phyloP scores from a whole-genome alignment of 163 green algal species.

The Trebouxia gelatinosa region DNA sequence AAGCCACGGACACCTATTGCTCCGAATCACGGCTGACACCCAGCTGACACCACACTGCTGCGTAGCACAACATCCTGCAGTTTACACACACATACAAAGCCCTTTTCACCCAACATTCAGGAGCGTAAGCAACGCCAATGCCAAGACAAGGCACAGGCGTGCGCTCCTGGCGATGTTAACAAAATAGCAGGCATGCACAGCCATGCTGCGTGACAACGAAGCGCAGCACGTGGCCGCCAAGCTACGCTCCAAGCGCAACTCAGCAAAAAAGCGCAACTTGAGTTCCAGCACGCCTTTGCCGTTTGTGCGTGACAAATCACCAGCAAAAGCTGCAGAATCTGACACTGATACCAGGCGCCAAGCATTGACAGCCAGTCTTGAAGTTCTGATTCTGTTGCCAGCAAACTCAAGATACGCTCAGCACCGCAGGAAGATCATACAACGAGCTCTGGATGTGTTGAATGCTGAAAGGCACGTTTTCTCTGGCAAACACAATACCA shows the following conservation, averaged over 20 bases:
- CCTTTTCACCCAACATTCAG: no score
- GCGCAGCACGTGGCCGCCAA: neutral
- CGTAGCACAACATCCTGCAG: no score
- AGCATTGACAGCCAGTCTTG: neutral
- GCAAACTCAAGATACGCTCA: conserved; percentile 43
- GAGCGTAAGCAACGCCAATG: no score
- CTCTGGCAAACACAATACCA: no score
- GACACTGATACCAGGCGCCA: neutral
- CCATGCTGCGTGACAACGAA: neutral
- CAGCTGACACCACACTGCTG: no score
- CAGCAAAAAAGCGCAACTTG: conserved; percentile 1
- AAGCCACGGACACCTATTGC: no score
- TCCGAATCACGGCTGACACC: no score
- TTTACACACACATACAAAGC: no score
- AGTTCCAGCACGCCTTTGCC: conserved; percentile 3
- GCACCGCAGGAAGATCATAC: conserved; percentile 44
- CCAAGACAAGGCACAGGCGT: no score
- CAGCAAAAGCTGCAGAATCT: neutral
- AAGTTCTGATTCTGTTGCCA: conserved; percentile 39
- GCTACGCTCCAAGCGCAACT: neutral
- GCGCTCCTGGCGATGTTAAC: no score
- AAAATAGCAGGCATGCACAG: neutral
- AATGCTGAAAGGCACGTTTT: conserved; percentile 18
- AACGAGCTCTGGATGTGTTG: conserved; percentile 47
- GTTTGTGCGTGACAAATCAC: neutral